A percentile compares a stretch with the other conserved stretches of the same genome.
Conservation (phyloP, 768 basidiomycete genomes). For the Auriscalpium orientale region DNA sequence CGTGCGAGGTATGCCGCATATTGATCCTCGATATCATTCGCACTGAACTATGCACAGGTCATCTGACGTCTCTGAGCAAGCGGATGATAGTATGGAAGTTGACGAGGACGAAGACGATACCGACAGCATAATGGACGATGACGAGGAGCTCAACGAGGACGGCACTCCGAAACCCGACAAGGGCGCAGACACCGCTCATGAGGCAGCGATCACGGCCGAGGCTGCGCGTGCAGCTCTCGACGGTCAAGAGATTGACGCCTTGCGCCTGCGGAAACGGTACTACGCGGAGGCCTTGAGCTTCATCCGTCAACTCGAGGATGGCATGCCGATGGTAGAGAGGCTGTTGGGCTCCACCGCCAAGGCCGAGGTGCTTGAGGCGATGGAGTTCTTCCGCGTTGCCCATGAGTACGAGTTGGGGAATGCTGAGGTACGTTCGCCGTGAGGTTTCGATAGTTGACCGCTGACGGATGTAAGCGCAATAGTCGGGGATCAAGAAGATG, state of each 20-base stretch:
- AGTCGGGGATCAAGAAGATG: conserved; percentile 94
- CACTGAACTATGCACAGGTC: too few species aligned
- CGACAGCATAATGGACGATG: conserved; percentile 27
- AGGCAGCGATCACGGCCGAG: conserved; percentile 61
- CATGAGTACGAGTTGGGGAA: conserved; percentile 74
- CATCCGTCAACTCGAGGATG: conserved; percentile 59
- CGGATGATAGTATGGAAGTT: conserved; percentile 51
- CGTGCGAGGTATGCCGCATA: conserved; percentile 20
- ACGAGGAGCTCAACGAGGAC: conserved; percentile 30
- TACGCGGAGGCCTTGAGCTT: conserved; percentile 81
- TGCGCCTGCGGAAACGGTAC: conserved; percentile 77
- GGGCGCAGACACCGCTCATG: conserved; percentile 36
- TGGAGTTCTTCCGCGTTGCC: conserved; percentile 83
- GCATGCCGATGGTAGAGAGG: conserved; percentile 66
- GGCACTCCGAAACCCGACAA: conserved; percentile 26
- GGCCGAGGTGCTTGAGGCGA: conserved; percentile 73
- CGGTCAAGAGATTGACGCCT: conserved; percentile 52
- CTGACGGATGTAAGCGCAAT: background rate
- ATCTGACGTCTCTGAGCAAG: background rate
- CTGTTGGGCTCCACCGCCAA: conserved; percentile 84
- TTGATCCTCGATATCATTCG: background rate
- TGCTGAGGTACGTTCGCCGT: conserved; percentile 49
- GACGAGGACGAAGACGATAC: conserved; percentile 38
- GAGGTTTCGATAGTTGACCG: background rate
- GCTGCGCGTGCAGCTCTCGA: conserved; percentile 63